Conservation (phyloP, 257 asterid species). For the Ligustrum vulgare region DNA sequence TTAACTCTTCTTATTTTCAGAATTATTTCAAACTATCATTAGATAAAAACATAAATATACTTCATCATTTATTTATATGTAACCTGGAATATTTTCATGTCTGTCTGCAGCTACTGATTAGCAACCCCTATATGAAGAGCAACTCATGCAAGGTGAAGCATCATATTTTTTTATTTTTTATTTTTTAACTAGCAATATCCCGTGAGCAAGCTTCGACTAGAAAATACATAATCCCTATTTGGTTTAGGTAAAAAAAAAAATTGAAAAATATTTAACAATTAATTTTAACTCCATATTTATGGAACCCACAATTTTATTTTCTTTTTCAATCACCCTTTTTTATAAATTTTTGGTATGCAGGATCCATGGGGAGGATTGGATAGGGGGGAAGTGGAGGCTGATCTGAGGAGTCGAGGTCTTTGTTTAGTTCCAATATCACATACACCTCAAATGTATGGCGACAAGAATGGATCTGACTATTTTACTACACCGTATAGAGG, state of each 20-base stretch:
- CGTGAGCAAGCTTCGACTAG: too few relatives aligned
- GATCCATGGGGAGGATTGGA: conserved; percentile 23
- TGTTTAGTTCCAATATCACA: conserved; percentile 36
- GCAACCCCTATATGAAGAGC: conserved; percentile 30
- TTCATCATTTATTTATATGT: not conserved
- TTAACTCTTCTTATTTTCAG: not conserved
- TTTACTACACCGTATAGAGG: conserved; percentile 34
- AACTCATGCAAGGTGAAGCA: conserved; percentile 22
- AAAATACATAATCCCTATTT: too few relatives aligned
- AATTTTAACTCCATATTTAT: too few relatives aligned
- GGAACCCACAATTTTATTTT: too few relatives aligned
- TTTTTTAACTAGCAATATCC: too few relatives aligned
- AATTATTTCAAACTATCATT: too few relatives aligned
- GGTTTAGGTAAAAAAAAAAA: too few relatives aligned
- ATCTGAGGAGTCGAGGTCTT: conserved; percentile 33
- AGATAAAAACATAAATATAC: too few relatives aligned
- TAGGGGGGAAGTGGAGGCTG: conserved; percentile 8
- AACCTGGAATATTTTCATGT: not conserved
- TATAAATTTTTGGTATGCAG: not conserved
- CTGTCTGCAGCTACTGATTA: conserved; percentile 23
- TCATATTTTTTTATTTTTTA: too few relatives aligned
- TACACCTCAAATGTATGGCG: conserved; percentile 28
- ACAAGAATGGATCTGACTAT: conserved; percentile 23
- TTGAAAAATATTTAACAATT: too few relatives aligned
- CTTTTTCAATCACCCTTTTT: too few relatives aligned